Evolutionary conservation across 108 stramenopile genomes (phyloP), one percentile per base, ranked within the genome.

Genomic region (Licmophora abbreviata): DNA sequence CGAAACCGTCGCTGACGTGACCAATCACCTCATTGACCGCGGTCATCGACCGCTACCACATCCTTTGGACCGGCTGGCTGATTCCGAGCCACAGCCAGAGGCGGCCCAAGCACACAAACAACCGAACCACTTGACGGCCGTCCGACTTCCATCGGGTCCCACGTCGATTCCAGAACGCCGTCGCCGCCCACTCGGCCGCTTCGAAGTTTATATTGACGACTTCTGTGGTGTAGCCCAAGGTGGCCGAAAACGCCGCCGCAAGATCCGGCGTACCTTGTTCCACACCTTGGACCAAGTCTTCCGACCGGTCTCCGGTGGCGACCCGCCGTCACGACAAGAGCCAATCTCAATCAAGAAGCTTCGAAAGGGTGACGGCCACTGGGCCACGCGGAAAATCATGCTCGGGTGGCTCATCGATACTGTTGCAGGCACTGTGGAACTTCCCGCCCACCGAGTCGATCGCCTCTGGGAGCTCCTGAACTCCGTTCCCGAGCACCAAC

Each of bases 381-480:
- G 20, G 61, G 0, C 40, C 4, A 58, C 65, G 3, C 29, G 25
- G 14, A 66, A 73, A 48, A 41, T 29, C 7, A 27, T 73, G 34
- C 51, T 73, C 3, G 76, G 76, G 1, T 77, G 65, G 65, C 11
- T 43, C n/a, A n/a, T n/a, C n/a, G n/a, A n/a, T n/a, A n/a, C n/a
- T n/a, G n/a, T n/a, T n/a, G n/a, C n/a, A n/a, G 29, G 44, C 44
- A 74, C 73, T 0, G 57, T 74, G 28, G 28, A 25, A 5, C 48
- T 74, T 11, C 65, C 71, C 2, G 49, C 41, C 2, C 71, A 58
- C 22, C 60, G 71, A 3, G 4, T n/a, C 15, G 60, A 61, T 1
- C 60, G 64, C 0, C 51, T 72, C 12, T 36, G 18, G 15, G 60
- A 48, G n/a, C 20, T 72, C 1, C n/a, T 66, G 14, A 34, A 44